Evolutionary conservation across 441 rosid genomes (phyloP), one percentile per base, ranked within the genome.

Genomic region (Melastoma candidum): DNA sequence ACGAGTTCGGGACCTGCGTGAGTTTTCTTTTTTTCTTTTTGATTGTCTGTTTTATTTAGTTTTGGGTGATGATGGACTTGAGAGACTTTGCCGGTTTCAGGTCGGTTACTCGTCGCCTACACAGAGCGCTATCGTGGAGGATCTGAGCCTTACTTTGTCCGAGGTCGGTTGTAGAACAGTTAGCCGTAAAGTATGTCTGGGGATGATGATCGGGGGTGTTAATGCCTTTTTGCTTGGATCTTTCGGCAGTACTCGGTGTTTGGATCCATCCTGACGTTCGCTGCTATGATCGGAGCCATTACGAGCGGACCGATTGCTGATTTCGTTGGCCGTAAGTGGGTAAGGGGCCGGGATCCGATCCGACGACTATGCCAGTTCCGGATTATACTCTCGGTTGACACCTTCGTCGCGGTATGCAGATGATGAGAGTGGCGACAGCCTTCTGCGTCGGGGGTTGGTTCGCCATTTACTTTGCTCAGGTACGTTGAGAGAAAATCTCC

Each of bases 231-330:
- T 67, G 54, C 60, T 11, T 56, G 60, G 41, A 6, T 24, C 11
- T 53, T 47, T 27, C 12, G 57, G 66, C 80, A 88, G 98, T 88
- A 70, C 68, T 85, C 98, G 24, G 59, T 86, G 49, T 88, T 93
- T 44, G 98, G 97, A 59, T 93, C 98, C 69, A 74, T 93, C 58
- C 48, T 93, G 69, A 88, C 95, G 22, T 75, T 93, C 54, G 97
- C 97, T 46, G 98, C 98, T 54, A 93, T 93, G 98, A 76, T 88
- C 56, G 98, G 98, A 3, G 98, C 98, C 26, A 81, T 86, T 69
- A 83, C 97, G 36, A 78, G 86, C 54, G 95, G 98, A 12, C 82
- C 79, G 4, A 84, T 85, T 26, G 93, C 95, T 49, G 96, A 90
- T 71, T 67, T 77, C 48, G 11, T 81, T 26, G 95, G 98, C 39